phyloP scores from a whole-genome alignment of 2,329 filamentous ascomycete genomes.

The Iodosphaeria phyllophila region DNA sequence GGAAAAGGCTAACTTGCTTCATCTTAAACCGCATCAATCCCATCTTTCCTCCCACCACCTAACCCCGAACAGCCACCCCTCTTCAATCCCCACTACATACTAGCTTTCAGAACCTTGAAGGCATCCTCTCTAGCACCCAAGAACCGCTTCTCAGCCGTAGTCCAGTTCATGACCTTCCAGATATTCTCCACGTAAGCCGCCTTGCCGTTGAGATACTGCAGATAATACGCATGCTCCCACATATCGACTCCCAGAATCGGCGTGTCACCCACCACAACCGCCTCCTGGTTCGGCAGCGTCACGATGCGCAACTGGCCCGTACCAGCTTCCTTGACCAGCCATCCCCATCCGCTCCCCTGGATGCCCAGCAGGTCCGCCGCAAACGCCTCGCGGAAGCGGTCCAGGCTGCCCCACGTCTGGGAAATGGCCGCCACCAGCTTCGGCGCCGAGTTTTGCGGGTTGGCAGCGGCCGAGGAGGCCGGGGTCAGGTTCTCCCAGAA shows the following conservation, averaged over 20 bases:
- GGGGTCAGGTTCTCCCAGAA: constrained; percentile 79
- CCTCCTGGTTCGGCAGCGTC: constrained; percentile 78
- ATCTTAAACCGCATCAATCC: too few species aligned
- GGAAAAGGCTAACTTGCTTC: too few species aligned
- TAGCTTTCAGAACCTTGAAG: constrained; percentile 12
- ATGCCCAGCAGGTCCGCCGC: constrained; percentile 46
- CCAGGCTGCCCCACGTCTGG: constrained; percentile 48
- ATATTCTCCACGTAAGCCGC: constrained; percentile 58
- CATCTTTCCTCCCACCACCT: too few species aligned
- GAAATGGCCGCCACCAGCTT: constrained; percentile 41
- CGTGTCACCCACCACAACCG: constrained; percentile 41
- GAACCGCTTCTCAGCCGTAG: constrained; percentile 46
- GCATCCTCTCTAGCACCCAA: constrained; percentile 11
- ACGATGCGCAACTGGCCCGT: constrained; percentile 49
- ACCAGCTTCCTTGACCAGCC: constrained; percentile 50
- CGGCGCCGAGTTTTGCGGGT: constrained; percentile 33
- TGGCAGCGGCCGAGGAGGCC: constrained; percentile 34
- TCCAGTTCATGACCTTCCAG: constrained; percentile 67
- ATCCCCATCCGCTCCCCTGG: constrained; percentile 78
- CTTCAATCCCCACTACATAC: constrained; percentile 8
- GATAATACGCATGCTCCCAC: constrained; percentile 88
- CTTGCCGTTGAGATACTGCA: constrained; percentile 66
- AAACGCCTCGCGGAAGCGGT: constrained; percentile 48
- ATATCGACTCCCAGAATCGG: constrained; percentile 69
- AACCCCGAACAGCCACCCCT: too few species aligned